A percentile compares a stretch with the other conserved stretches of the same genome.
Evolutionary conservation across 257 asterid species (phyloP).

Genomic region (Cruciata laevipes): DNA sequence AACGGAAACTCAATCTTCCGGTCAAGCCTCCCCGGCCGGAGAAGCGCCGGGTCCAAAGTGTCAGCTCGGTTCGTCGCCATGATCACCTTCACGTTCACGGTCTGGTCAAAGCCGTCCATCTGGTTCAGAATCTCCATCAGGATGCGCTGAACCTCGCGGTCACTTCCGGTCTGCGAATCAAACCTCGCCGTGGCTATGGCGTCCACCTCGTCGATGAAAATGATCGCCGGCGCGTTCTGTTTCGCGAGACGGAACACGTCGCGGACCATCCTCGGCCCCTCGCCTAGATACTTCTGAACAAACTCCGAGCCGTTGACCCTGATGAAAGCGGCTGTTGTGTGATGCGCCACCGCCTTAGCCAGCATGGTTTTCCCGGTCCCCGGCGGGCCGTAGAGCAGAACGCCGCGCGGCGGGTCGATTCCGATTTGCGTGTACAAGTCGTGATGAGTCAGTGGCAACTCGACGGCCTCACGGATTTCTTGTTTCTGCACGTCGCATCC

Average conservation of each 20-base stretch:
- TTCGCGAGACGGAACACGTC: slow-evolving; percentile 82
- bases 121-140: slow-evolving; percentile 80
- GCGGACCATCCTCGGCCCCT: slow-evolving; percentile 89
- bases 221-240: slow-evolving; percentile 80
- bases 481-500: slow-evolving; percentile 87
- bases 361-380: slow-evolving; percentile 92
- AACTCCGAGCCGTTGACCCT: slow-evolving; percentile 85
- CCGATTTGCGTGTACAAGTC: slow-evolving; percentile 77
- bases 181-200: slow-evolving; percentile 87
- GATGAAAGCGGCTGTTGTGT: slow-evolving; percentile 78
- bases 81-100: slow-evolving; percentile 81
- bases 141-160: slow-evolving; percentile 82
- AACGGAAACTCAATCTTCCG: slow-evolving; percentile 25
- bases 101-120: slow-evolving; percentile 94
- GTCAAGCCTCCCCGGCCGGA: slow-evolving; percentile 93
- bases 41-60: slow-evolving; percentile 80
- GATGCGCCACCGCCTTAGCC: slow-evolving; percentile 81
- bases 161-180: slow-evolving; percentile 90
- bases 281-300: slow-evolving; percentile 83
- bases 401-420: slow-evolving; percentile 88
- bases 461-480: slow-evolving; percentile 86
- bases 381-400: slow-evolving; percentile 82
- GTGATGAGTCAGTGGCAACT: slow-evolving; percentile 75
- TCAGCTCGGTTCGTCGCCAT: slow-evolving; percentile 91
- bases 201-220: slow-evolving; percentile 82